Conservation (phyloP, 2,329 filamentous ascomycete species). For the Phyllosticta citrichinensis region DNA sequence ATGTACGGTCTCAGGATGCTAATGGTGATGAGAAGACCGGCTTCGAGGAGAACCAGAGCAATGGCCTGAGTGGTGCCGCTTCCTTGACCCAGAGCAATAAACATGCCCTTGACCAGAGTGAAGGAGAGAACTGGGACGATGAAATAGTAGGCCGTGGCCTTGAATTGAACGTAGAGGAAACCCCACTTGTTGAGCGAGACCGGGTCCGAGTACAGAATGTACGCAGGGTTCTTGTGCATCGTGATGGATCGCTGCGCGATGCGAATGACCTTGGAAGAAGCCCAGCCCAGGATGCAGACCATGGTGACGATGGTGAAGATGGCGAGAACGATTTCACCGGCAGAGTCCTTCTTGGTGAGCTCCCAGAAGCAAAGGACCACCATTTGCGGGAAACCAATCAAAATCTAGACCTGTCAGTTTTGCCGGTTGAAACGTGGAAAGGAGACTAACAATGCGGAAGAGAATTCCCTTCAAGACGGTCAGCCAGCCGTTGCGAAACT, state of each 20-base stretch:
- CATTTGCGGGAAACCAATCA: constrained; percentile 90
- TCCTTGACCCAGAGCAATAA: constrained; percentile 71
- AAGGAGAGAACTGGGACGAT: constrained; percentile 72
- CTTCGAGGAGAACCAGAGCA: constrained; percentile 74
- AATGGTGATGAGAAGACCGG: constrained; percentile 62
- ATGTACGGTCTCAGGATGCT: constrained; percentile 87
- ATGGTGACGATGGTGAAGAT: constrained; percentile 83
- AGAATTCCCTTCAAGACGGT: constrained; percentile 89
- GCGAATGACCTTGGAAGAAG: constrained; percentile 77
- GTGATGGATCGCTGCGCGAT: constrained; percentile 79
- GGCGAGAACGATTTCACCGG: constrained; percentile 75
- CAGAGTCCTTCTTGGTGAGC: constrained; percentile 74
- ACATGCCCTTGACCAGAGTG: constrained; percentile 77
- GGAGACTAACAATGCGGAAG: constrained; percentile 55
- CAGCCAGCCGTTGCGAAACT: constrained; percentile 91
- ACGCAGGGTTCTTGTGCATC: constrained; percentile 93
- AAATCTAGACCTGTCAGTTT: constrained; percentile 33
- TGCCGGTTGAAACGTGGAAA: constrained; percentile 14
- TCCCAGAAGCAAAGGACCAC: constrained; percentile 88
- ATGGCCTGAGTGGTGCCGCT: constrained; percentile 66
- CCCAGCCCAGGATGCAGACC: constrained; percentile 69
- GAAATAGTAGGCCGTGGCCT: constrained; percentile 92
- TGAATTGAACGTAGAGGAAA: constrained; percentile 94
- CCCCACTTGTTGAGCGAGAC: constrained; percentile 94
- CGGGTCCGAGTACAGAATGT: constrained; percentile 95